phyloP scores from a whole-genome alignment of 23 red algal species.

The Gracilaria gracilis region DNA sequence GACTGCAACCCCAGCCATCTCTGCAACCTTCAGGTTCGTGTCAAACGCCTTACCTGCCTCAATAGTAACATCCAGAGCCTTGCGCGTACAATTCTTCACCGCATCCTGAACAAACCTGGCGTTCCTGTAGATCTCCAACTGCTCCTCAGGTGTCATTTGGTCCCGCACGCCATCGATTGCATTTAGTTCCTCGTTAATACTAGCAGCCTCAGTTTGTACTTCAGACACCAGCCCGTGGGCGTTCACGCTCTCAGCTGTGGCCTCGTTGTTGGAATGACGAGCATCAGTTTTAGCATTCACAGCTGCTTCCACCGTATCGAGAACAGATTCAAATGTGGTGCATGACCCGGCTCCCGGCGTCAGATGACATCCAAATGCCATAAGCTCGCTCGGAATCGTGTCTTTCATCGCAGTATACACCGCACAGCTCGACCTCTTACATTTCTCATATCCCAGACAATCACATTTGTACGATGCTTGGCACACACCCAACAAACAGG shows the following conservation, averaged over 20 bases:
- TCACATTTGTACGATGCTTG: constrained; percentile 44
- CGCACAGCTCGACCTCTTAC: constrained; percentile 34
- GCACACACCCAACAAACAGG: constrained; percentile 42
- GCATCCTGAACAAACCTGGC: not conserved
- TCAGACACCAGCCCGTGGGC: not conserved
- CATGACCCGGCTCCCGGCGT: constrained; percentile 31
- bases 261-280: not conserved
- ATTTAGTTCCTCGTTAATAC: not conserved
- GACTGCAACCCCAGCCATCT: not conserved
- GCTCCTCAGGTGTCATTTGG: not conserved
- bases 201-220: not conserved
- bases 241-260: not conserved
- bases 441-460: constrained; percentile 57
- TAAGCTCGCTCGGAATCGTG: constrained; percentile 23
- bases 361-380: constrained; percentile 38
- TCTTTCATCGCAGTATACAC: constrained; percentile 30
- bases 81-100: not conserved
- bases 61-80: not conserved
- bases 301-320: constrained; percentile 50
- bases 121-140: not conserved
- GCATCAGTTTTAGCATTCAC: constrained; percentile 13
- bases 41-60: not conserved
- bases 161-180: not conserved
- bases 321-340: constrained; percentile 22
- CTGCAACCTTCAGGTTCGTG: not conserved